Conservation (phyloP, 2,329 filamentous ascomycete genomes). For the Aspergillus hortae region DNA sequence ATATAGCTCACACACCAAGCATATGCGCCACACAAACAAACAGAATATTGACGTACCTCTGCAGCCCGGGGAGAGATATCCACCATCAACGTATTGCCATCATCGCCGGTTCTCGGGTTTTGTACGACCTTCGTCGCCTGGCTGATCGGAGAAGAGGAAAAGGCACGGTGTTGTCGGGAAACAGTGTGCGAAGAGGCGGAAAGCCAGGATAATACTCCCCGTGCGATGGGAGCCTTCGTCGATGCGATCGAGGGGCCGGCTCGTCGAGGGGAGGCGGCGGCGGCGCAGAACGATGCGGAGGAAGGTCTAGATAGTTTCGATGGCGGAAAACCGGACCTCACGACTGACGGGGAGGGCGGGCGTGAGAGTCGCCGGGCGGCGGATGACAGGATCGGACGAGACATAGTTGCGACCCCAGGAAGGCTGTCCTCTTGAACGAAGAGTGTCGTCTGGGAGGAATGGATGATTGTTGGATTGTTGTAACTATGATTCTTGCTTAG, state of each 20-base stretch:
- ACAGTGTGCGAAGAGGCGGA: neutral
- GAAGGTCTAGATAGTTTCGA: conserved; percentile 21
- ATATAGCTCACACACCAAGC: neutral
- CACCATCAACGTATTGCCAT: conserved; percentile 78
- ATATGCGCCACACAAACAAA: neutral
- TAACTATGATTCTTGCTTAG: conserved; percentile 12
- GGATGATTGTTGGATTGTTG: neutral
- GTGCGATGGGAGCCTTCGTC: neutral
- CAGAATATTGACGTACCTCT: conserved; percentile 53
- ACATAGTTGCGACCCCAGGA: conserved; percentile 21
- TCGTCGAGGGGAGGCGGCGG: conserved; percentile 18
- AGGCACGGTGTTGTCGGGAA: conserved; percentile 21
- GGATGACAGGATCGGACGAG: conserved; percentile 24
- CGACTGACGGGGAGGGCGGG: conserved; percentile 4
- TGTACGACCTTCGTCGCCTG: conserved; percentile 42
- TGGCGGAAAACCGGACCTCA: conserved; percentile 20
- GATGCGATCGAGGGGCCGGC: conserved; percentile 1
- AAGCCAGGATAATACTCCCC: neutral
- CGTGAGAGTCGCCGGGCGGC: conserved; percentile 23
- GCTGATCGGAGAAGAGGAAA: conserved; percentile 33
- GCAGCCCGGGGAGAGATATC: conserved; percentile 81
- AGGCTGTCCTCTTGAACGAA: neutral
- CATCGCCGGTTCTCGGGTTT: conserved; percentile 76
- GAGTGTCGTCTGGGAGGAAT: neutral
- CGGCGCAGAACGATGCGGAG: conserved; percentile 28